Percentiles rank a stretch among this genome's conserved stretches.
These are phyloP conservation scores for Penicillium griseofulvum DNA, from an alignment of 2,329 filamentous ascomycete genomes.

Conservation along the genomic window DNA sequence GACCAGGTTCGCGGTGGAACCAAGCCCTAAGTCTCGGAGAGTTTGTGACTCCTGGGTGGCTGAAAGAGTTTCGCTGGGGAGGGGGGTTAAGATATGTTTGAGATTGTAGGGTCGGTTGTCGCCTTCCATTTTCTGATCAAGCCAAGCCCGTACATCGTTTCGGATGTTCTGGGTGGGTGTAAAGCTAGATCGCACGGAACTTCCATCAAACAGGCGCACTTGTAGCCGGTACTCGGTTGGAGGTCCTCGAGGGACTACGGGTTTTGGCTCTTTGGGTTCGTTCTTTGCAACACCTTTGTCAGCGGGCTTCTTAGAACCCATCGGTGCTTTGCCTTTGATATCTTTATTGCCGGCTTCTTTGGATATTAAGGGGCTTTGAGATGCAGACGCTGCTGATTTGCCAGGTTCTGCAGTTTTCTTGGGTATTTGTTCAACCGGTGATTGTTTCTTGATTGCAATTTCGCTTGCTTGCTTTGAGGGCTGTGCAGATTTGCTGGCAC, in stretches of 20 bases:
- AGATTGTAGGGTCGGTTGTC: constrained; percentile 71
- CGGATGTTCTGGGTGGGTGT: constrained; percentile 61
- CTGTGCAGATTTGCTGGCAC: not conserved
- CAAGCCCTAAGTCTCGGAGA: constrained; percentile 67
- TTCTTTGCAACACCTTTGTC: constrained; percentile 4
- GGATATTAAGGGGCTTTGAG: constrained; percentile 62
- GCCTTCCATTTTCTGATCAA: constrained; percentile 62
- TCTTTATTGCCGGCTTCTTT: constrained; percentile 61
- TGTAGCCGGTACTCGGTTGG: constrained; percentile 61
- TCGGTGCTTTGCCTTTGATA: constrained; percentile 35
- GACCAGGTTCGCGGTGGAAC: constrained; percentile 78
- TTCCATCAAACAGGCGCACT: constrained; percentile 79
- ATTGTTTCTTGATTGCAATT: not conserved
- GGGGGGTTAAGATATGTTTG: constrained; percentile 76
- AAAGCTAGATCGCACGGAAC: constrained; percentile 72
- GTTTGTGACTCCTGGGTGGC: constrained; percentile 69
- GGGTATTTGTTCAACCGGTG: not conserved
- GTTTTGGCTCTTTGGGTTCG: constrained; percentile 10
- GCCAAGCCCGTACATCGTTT: constrained; percentile 70
- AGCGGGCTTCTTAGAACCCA: constrained; percentile 11
- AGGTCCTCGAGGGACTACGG: constrained; percentile 17
- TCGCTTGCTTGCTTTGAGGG: constrained; percentile 2
- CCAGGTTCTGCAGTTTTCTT: constrained; percentile 28
- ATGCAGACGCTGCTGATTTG: constrained; percentile 43
- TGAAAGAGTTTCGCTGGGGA: constrained; percentile 71